Percentiles rank a stretch among this genome's conserved stretches.
Conservation (phyloP, 495 filamentous ascomycete genomes). For the Lindgomyces ingoldianus region DNA sequence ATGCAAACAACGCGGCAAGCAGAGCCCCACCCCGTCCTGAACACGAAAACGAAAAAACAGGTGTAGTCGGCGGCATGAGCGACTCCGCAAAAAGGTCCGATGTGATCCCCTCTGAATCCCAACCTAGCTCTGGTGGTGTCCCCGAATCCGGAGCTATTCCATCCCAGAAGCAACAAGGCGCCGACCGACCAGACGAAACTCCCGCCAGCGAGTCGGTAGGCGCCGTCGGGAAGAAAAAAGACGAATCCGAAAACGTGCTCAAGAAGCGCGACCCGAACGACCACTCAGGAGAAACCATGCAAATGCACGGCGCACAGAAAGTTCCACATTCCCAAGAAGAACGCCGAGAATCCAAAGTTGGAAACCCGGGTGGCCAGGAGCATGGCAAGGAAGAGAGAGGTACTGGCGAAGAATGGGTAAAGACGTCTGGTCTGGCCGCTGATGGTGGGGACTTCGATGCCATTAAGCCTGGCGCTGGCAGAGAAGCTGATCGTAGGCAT, state of each 20-base stretch:
- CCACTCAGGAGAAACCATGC: conserved; percentile 36
- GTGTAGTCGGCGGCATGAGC: conserved; percentile 25
- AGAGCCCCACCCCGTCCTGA: conserved; percentile 25
- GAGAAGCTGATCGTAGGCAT: conserved; percentile 65
- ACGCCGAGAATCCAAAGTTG: conserved; percentile 44
- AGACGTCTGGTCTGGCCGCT: conserved; percentile 55
- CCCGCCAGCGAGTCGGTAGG: conserved; percentile 28
- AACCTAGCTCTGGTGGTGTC: conserved; percentile 29
- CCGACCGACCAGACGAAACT: conserved; percentile 40
- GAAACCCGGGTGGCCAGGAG: conserved; percentile 53
- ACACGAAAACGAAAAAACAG: conserved; percentile 35
- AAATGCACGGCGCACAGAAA: conserved; percentile 35
- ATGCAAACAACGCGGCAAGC: conserved; percentile 11
- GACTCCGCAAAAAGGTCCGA: conserved; percentile 5
- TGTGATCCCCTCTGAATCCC: conserved; percentile 27
- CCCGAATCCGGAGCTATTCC: conserved; percentile 28
- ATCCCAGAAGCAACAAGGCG: conserved; percentile 46
- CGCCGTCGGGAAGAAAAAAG: conserved; percentile 26
- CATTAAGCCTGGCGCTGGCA: conserved; percentile 60
- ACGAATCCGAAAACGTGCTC: conserved; percentile 30
- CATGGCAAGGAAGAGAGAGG: conserved; percentile 53
- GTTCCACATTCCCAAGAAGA: conserved; percentile 24
- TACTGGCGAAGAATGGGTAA: conserved; percentile 57
- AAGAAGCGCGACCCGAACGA: conserved; percentile 35
- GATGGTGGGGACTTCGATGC: conserved; percentile 63